A percentile compares a stretch with the other conserved stretches of the same genome.
Conservation (phyloP, 805 yeast species). For the Candida namnaoensis region DNA sequence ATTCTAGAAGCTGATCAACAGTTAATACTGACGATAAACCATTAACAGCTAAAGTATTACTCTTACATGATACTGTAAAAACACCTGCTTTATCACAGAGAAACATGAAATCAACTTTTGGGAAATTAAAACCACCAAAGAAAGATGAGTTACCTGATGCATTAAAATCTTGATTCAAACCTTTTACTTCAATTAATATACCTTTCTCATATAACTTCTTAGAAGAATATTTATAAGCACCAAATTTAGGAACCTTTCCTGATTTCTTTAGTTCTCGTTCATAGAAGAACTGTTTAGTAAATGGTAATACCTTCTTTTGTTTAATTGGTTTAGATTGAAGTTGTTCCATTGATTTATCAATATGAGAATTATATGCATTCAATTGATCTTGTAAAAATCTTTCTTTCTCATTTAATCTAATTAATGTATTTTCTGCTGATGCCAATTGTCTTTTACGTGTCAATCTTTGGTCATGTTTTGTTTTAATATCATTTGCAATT, state of each 20-base stretch:
- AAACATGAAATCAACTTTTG: constrained; percentile 66
- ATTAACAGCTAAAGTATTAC: constrained; percentile 59
- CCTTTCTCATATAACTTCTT: constrained; percentile 69
- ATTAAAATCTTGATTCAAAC: constrained; percentile 31
- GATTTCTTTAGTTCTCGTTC: constrained; percentile 59
- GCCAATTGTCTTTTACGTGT: constrained; percentile 36
- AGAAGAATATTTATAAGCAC: constrained; percentile 69
- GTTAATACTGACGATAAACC: constrained; percentile 45
- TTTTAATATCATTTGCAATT: constrained; percentile 70
- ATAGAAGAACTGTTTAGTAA: constrained; percentile 71
- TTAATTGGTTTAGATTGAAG: constrained; percentile 31
- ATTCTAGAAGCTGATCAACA: constrained; percentile 61
- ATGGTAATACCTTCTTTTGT: constrained; percentile 31
- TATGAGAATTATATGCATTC: constrained; percentile 33
- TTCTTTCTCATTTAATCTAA: constrained; percentile 36
- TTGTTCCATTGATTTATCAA: constrained; percentile 40
- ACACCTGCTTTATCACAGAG: constrained; percentile 67
- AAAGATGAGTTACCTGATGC: constrained; percentile 27
- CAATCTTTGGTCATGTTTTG: constrained; percentile 43
- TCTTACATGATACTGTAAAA: constrained; percentile 68
- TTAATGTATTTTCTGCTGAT: constrained; percentile 34
- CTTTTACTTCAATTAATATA: constrained; percentile 51
- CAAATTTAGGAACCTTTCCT: constrained; percentile 66
- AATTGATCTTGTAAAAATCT: constrained; percentile 30
- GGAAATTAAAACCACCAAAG: constrained; percentile 39